Evolutionary conservation across 371 early-diverging fungal genomes (phyloP).

Genomic region (Mortierella sp.): DNA sequence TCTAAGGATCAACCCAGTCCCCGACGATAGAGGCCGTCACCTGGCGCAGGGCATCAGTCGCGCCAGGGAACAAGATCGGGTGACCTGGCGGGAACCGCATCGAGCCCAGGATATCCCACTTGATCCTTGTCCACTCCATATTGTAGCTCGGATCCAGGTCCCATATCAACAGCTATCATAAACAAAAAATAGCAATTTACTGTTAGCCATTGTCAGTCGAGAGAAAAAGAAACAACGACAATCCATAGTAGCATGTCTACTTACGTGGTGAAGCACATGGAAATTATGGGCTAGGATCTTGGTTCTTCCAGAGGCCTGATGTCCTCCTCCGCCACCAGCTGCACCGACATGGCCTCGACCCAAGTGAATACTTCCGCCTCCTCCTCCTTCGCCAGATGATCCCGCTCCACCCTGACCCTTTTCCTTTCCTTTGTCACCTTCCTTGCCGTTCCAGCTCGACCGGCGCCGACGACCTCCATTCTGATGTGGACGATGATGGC

Average conservation of each 20-base stretch:
- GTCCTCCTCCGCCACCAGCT: neutral
- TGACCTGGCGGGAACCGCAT: constrained; percentile 57
- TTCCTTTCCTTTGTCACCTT: constrained; percentile 9
- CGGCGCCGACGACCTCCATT: neutral
- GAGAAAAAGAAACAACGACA: neutral
- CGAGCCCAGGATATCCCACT: constrained; percentile 43
- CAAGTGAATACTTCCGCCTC: constrained; percentile 10
- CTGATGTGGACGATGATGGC: neutral
- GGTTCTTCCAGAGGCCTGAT: constrained; percentile 19
- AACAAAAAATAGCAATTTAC: neutral
- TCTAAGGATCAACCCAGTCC: constrained; percentile 21
- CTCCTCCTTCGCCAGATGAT: neutral
- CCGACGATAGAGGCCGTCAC: constrained; percentile 30
- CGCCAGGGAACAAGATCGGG: constrained; percentile 53
- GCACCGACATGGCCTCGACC: constrained; percentile 6
- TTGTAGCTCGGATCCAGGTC: constrained; percentile 42
- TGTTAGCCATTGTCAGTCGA: neutral
- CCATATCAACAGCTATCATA: constrained; percentile 41
- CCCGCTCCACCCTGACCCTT: neutral
- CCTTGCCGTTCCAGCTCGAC: constrained; percentile 3
- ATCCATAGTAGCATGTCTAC: no score
- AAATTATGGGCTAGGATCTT: constrained; percentile 50
- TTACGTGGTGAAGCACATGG: constrained; percentile 55
- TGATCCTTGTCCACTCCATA: constrained; percentile 52
- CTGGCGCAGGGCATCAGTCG: constrained; percentile 30